Conservation (phyloP, 768 basidiomycete species). For the Russula ochroleuca region DNA sequence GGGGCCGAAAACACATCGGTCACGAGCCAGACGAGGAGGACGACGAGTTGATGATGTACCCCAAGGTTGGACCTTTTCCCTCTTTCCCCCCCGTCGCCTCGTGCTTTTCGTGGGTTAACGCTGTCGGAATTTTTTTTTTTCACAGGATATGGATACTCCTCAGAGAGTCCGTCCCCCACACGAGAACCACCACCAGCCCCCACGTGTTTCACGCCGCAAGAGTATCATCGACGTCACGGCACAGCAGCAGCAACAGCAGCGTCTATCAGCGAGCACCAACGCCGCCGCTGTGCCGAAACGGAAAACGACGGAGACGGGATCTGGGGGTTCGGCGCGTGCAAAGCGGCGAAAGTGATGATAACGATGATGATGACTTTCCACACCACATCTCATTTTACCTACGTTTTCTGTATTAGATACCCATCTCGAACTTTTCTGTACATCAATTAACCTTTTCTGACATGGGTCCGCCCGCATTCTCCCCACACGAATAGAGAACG, state of each 20-base stretch:
- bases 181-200: conserved; percentile 23
- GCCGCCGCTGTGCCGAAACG: conserved; percentile 15
- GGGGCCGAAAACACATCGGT: conserved; percentile 24
- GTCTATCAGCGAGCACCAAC: conserved; percentile 13
- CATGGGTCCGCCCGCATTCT: background rate
- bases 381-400: background rate
- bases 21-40: conserved; percentile 41
- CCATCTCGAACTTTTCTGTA: background rate
- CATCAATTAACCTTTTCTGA: background rate
- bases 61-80: conserved; percentile 41
- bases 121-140: background rate
- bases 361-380: background rate
- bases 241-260: background rate
- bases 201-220: conserved; percentile 8
- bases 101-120: conserved; percentile 4
- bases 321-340: conserved; percentile 1
- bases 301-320: background rate
- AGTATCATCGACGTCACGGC: conserved; percentile 14
- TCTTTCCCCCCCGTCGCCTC: conserved; percentile 17
- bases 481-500: background rate
- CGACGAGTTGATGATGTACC: conserved; percentile 59
- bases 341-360: conserved; percentile 21
- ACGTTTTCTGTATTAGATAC: conserved; percentile 10
- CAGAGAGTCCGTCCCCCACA: conserved; percentile 37
- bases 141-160: conserved; percentile 38